phyloP scores from a whole-genome alignment of 495 filamentous ascomycete species.

The Talaromyces ruber region DNA sequence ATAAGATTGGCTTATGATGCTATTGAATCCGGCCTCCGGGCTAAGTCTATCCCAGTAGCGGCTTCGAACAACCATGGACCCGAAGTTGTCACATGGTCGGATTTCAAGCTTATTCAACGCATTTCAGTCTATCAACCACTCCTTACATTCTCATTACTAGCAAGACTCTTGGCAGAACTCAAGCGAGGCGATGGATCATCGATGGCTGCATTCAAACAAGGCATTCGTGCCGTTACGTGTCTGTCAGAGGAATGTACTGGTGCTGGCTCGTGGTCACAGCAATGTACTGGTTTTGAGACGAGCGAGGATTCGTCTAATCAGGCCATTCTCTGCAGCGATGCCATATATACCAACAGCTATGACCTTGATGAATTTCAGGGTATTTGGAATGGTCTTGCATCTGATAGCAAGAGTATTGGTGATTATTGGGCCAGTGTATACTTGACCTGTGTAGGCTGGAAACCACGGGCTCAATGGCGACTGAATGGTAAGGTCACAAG shows the following conservation, averaged over 20 bases:
- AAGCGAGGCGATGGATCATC: slow-evolving; percentile 42
- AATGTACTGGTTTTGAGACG: slow-evolving; percentile 33
- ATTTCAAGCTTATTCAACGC: slow-evolving; percentile 20
- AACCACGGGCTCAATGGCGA: slow-evolving; percentile 48
- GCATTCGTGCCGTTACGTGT: slow-evolving; percentile 21
- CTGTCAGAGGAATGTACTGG: slow-evolving; percentile 29
- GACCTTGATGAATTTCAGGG: slow-evolving; percentile 34
- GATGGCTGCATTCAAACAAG: slow-evolving; percentile 40
- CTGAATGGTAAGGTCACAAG: slow-evolving; percentile 29
- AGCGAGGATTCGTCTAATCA: slow-evolving; percentile 31
- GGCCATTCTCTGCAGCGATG: slow-evolving; percentile 59
- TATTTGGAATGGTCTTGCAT: slow-evolving; percentile 34
- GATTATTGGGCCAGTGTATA: slow-evolving; percentile 50
- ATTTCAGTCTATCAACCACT: slow-evolving; percentile 48
- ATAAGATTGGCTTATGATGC: slow-evolving; percentile 33
- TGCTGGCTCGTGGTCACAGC: slow-evolving; percentile 28
- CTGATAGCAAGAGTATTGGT: slow-evolving; percentile 42
- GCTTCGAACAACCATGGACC: slow-evolving; percentile 23
- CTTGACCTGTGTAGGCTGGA: slow-evolving; percentile 50
- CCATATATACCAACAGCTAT: slow-evolving; percentile 29
- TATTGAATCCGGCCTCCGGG: slow-evolving; percentile 28
- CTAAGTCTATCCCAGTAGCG: slow-evolving; percentile 37
- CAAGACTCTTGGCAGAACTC: slow-evolving; percentile 31
- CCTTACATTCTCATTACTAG: slow-evolving; percentile 46
- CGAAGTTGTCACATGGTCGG: slow-evolving; percentile 35